phyloP scores from a whole-genome alignment of 73 alveolate species.

The Tetrahymena borealis region DNA sequence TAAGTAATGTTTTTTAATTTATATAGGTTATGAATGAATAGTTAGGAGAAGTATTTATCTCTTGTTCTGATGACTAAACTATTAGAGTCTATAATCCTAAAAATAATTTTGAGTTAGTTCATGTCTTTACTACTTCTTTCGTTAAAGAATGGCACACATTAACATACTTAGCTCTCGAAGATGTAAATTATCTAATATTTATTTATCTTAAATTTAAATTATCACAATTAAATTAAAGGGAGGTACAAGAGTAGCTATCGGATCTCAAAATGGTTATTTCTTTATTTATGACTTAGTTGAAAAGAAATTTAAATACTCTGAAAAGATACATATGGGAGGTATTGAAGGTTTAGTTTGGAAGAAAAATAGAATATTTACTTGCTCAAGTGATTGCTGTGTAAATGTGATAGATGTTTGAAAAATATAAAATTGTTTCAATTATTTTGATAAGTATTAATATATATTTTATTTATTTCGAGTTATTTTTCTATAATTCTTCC shows the following conservation, averaged over 20 bases:
- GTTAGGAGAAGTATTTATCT: slow-evolving; percentile 26
- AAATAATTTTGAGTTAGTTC: slow-evolving; percentile 13
- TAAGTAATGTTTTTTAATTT: neutral
- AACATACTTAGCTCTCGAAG: slow-evolving; percentile 54
- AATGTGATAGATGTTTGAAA: slow-evolving; percentile 3
- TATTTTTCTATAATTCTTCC: no score
- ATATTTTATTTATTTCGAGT: no score
- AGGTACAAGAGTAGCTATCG: slow-evolving; percentile 46
- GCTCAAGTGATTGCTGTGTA: slow-evolving; percentile 55
- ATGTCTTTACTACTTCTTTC: slow-evolving; percentile 40
- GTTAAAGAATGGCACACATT: slow-evolving; percentile 72
- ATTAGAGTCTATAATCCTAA: slow-evolving; percentile 44
- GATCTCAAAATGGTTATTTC: slow-evolving; percentile 63
- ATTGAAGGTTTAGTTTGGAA: slow-evolving; percentile 64
- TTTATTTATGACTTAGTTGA: slow-evolving; percentile 43
- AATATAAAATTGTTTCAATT: neutral
- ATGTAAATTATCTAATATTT: neutral
- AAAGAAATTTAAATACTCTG: slow-evolving; percentile 22
- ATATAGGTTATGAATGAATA: neutral
- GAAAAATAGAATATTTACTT: slow-evolving; percentile 35
- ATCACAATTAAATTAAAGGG: neutral
- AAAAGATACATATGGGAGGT: slow-evolving; percentile 63
- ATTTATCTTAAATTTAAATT: neutral
- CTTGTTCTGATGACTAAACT: slow-evolving; percentile 69
- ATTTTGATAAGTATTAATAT: no score